Conservation (phyloP, 2,329 filamentous ascomycete genomes). For the Xylaria digitata region DNA sequence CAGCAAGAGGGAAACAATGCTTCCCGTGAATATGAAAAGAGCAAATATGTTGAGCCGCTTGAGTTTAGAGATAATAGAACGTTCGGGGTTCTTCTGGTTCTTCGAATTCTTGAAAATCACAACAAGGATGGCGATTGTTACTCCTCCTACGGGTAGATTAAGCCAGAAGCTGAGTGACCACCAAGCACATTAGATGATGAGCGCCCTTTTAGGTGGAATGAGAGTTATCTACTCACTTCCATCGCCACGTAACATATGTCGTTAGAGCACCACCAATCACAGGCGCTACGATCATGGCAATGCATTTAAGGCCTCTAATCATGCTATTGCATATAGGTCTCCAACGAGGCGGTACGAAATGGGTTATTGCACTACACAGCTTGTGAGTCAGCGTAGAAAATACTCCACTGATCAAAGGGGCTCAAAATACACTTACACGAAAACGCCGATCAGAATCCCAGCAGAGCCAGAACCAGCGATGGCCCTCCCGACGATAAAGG, state of each 20-base stretch:
- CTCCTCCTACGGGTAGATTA: constrained; percentile 32
- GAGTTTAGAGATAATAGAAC: constrained; percentile 24
- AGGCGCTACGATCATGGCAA: constrained; percentile 33
- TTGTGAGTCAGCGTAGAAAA: neutral
- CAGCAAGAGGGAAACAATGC: constrained; percentile 43
- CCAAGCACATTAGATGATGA: neutral
- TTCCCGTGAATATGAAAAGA: constrained; percentile 40
- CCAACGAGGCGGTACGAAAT: constrained; percentile 34
- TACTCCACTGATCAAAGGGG: neutral
- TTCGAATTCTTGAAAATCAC: constrained; percentile 28
- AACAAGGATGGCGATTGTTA: constrained; percentile 31
- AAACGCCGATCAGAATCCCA: constrained; percentile 36
- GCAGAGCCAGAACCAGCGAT: constrained; percentile 41
- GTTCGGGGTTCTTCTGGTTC: constrained; percentile 24
- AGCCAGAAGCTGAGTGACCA: constrained; percentile 29
- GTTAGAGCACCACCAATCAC: constrained; percentile 32
- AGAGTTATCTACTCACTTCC: constrained; percentile 20
- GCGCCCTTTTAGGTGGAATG: neutral
- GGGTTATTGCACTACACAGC: constrained; percentile 22
- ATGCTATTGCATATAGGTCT: constrained; percentile 34
- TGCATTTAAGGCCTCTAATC: constrained; percentile 30
- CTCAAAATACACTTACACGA: constrained; percentile 20
- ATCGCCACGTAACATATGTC: constrained; percentile 28
- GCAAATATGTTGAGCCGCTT: constrained; percentile 43
- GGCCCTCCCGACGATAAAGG: constrained; percentile 41